Evolutionary conservation across 2,329 filamentous ascomycete species (phyloP).

Genomic region (Keithomyces neogunnii): DNA sequence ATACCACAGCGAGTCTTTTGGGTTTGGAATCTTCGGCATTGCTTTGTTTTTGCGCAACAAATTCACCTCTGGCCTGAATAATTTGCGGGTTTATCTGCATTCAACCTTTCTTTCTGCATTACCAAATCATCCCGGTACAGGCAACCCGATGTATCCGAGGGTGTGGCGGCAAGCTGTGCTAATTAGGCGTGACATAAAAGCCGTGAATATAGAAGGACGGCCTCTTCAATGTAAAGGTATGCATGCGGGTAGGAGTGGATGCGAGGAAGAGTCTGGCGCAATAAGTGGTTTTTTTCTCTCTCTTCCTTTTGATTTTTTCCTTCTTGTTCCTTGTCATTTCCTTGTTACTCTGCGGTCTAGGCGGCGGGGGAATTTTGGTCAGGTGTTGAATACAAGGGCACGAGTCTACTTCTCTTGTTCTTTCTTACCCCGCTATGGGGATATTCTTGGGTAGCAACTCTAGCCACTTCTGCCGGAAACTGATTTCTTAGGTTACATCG

Average conservation of each 20-base stretch:
- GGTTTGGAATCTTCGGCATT: slow-evolving; percentile 1
- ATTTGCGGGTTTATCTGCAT: slow-evolving; percentile 1
- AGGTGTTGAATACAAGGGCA: too few species aligned
- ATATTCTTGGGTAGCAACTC: slow-evolving; percentile 4
- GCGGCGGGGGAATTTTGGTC: too few species aligned
- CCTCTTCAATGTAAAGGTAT: slow-evolving; percentile 10
- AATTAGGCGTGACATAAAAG: not conserved
- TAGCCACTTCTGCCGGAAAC: slow-evolving; percentile 16
- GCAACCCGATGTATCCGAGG: not conserved
- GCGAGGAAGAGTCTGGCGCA: not conserved
- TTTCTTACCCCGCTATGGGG: not conserved
- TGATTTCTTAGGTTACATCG: slow-evolving; percentile 8
- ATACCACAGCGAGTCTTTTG: slow-evolving; percentile 11
- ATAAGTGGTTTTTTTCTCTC: too few species aligned
- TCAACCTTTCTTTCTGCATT: slow-evolving; percentile 2
- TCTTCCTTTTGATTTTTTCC: not conserved
- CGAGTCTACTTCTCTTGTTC: not conserved
- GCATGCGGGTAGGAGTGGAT: slow-evolving; percentile 9
- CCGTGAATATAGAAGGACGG: slow-evolving; percentile 11
- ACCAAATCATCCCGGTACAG: not conserved
- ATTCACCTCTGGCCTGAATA: slow-evolving; percentile 1
- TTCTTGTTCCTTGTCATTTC: not conserved
- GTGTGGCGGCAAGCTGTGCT: not conserved
- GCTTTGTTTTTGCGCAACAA: not conserved
- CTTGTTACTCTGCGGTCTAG: not conserved